Conservation (phyloP, 2,329 filamentous ascomycete genomes). For the Zarea fungicola region DNA sequence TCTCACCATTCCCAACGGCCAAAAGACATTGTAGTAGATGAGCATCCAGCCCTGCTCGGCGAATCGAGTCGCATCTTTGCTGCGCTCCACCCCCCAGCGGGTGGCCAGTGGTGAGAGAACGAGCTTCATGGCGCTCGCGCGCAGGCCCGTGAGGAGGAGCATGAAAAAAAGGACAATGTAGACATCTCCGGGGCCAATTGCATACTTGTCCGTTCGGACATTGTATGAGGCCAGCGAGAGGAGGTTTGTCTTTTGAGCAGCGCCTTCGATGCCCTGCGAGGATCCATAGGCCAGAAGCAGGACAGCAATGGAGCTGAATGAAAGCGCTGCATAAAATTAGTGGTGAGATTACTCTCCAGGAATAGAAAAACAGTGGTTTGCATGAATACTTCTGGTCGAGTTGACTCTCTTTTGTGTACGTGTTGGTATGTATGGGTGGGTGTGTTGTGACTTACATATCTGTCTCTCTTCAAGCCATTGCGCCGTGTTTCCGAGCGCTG, state of each 20-base stretch:
- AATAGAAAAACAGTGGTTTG: too few relatives aligned
- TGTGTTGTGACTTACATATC: neutral
- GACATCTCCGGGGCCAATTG: slow-evolving; percentile 71
- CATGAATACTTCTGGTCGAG: too few relatives aligned
- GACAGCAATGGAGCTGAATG: neutral
- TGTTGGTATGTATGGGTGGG: too few relatives aligned
- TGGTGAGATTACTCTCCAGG: too few relatives aligned
- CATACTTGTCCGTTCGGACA: slow-evolving; percentile 68
- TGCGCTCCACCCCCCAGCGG: slow-evolving; percentile 64
- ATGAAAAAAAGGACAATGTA: slow-evolving; percentile 74
- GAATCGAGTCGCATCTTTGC: slow-evolving; percentile 75
- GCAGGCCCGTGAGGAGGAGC: slow-evolving; percentile 78
- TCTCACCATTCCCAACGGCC: slow-evolving; percentile 75
- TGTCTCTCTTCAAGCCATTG: neutral
- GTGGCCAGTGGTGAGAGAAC: slow-evolving; percentile 72
- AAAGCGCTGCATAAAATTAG: too few relatives aligned
- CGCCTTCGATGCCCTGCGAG: neutral
- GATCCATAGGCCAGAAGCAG: neutral
- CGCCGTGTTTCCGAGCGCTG: neutral
- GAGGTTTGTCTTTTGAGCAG: neutral
- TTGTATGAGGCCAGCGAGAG: neutral
- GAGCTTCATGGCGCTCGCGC: slow-evolving; percentile 83
- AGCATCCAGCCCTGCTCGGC: slow-evolving; percentile 92
- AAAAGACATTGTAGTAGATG: slow-evolving; percentile 76
- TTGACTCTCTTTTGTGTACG: too few relatives aligned